These are phyloP conservation scores for Nicotiana noctiflora DNA, from an alignment of 257 asterid species.

Conservation along the genomic window DNA sequence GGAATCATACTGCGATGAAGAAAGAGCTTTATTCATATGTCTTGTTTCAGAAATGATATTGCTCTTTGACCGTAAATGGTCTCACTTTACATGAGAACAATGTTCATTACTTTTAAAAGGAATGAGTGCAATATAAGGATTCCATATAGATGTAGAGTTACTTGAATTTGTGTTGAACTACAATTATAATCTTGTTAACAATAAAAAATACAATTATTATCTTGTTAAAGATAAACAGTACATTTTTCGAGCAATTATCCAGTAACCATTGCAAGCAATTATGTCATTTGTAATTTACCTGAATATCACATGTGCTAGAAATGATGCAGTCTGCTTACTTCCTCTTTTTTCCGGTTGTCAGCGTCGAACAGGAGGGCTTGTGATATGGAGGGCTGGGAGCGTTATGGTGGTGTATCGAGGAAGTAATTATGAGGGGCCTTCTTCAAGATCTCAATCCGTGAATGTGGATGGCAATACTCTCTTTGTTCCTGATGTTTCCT, in stretches of 20 bases:
- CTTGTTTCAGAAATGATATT: neutral
- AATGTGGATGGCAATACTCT: slow-evolving; percentile 43
- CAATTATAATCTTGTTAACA: neutral
- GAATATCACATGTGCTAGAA: neutral
- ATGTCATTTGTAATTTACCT: neutral
- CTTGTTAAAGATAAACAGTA: neutral
- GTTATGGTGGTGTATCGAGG: slow-evolving; percentile 96
- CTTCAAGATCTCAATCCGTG: slow-evolving; percentile 35
- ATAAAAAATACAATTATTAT: neutral
- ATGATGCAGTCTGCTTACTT: neutral
- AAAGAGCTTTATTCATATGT: neutral
- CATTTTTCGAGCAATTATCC: neutral
- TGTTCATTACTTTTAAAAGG: neutral
- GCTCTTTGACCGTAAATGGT: neutral
- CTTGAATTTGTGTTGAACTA: neutral
- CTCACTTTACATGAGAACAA: neutral
- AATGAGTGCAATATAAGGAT: neutral
- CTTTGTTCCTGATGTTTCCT: slow-evolving; percentile 70
- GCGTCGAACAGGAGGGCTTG: slow-evolving; percentile 94
- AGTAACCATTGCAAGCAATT: neutral
- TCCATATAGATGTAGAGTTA: neutral
- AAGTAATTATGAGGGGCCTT: slow-evolving; percentile 79
- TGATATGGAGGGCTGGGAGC: slow-evolving; percentile 98
- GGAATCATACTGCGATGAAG: neutral
- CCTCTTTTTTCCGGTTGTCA: slow-evolving; percentile 29